Percentiles rank a stretch among this genome's conserved stretches.
Evolutionary conservation across 257 asterid genomes (phyloP).

Genomic region (Sherardia arvensis): DNA sequence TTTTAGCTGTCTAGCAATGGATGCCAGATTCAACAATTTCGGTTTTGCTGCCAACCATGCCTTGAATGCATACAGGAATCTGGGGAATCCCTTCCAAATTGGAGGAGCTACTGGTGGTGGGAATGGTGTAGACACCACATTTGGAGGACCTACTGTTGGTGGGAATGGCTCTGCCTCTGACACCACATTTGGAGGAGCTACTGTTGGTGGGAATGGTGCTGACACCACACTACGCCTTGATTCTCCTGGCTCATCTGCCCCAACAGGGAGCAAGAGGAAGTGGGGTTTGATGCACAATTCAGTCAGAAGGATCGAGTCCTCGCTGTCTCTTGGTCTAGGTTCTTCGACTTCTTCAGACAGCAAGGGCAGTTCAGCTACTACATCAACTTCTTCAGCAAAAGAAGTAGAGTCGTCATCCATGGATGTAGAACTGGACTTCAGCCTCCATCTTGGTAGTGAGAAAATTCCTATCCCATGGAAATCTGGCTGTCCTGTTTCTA

Average conservation of each 20-base stretch:
- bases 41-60: slow-evolving; percentile 39
- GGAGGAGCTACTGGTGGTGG: too few species aligned
- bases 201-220: slow-evolving; percentile 32
- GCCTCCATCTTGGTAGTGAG: slow-evolving; percentile 22
- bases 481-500: slow-evolving; percentile 23
- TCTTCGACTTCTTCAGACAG: slow-evolving; percentile 92
- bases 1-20: slow-evolving; percentile 9
- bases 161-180: too few species aligned
- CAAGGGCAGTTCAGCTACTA: slow-evolving; percentile 87
- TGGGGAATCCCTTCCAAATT: slow-evolving; percentile 42
- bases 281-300: slow-evolving; percentile 36
- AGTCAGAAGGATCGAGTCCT: slow-evolving; percentile 37
- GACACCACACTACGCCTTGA: slow-evolving; percentile 41
- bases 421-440: slow-evolving; percentile 35
- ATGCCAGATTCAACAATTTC: slow-evolving; percentile 17
- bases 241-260: slow-evolving; percentile 17
- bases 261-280: slow-evolving; percentile 40
- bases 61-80: slow-evolving; percentile 51
- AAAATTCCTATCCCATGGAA: slow-evolving; percentile 7
- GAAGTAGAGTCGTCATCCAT: slow-evolving; percentile 34
- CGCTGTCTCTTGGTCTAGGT: slow-evolving; percentile 40
- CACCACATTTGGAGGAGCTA: too few species aligned
- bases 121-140: too few species aligned
- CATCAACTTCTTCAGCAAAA: slow-evolving; percentile 46
- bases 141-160: too few species aligned